Evolutionary conservation across 208 protist genomes (phyloP).

Genomic region (Crithidia expoeki): DNA sequence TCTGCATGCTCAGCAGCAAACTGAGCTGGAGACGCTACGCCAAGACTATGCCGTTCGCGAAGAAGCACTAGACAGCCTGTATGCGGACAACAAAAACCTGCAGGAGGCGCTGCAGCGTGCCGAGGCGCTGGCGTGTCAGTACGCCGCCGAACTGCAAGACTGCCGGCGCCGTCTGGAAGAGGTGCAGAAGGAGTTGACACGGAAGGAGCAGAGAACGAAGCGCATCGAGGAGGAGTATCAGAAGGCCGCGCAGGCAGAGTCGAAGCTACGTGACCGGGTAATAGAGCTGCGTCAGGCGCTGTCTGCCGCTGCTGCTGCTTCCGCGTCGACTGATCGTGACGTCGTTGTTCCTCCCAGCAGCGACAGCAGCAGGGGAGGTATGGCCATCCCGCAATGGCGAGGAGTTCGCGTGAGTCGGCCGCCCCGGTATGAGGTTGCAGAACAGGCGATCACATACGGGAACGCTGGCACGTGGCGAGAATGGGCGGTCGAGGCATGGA

Average conservation of each 20-base stretch:
- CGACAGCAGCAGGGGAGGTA: neutral
- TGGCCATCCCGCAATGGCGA: conserved; percentile 1
- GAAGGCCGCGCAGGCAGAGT: conserved; percentile 4
- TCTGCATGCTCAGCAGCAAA: neutral
- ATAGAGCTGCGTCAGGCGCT: conserved; percentile 18
- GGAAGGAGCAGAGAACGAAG: conserved; percentile 14
- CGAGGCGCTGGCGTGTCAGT: conserved; percentile 14
- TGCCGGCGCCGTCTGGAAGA: conserved; percentile 10
- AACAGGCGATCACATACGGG: conserved; percentile 14
- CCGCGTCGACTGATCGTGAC: neutral
- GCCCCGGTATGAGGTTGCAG: neutral
- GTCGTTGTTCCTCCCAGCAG: neutral
- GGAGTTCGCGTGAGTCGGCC: conserved; percentile 14
- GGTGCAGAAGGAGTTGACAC: conserved; percentile 8
- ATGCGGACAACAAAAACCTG: conserved; percentile 39
- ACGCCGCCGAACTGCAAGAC: conserved; percentile 12
- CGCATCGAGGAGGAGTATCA: conserved; percentile 15
- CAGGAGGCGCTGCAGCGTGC: conserved; percentile 35
- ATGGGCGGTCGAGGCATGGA: conserved; percentile 11
- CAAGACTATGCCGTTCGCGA: conserved; percentile 42
- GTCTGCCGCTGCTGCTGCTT: conserved; percentile 1
- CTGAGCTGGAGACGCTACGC: conserved; percentile 23
- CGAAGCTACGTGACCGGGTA: conserved; percentile 25
- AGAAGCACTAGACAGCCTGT: conserved; percentile 49
- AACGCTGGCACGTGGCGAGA: conserved; percentile 16